Evolutionary conservation across 495 filamentous ascomycete species (phyloP), one percentile per base, ranked within the genome.

Genomic region (Paragyromitra xinjiangensis): DNA sequence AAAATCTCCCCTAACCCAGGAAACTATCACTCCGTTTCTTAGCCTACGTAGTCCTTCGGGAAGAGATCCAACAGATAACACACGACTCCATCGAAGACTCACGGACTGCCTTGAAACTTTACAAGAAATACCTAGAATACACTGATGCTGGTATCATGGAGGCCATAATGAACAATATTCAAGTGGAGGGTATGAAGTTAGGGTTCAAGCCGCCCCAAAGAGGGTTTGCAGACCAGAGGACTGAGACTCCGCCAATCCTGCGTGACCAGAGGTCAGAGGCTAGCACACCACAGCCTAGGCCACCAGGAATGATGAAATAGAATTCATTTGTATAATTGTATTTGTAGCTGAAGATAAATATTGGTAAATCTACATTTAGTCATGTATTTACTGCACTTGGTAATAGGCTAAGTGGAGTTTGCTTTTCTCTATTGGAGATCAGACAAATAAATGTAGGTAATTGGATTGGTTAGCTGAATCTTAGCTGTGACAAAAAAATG

Each of bases 1-100:
- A 2, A 3, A 34, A 34, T 24, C 34, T 37, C 90, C 12, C 11
- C 26, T 39, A 37, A 61, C 26, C 16, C 71, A 91, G 95, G 24
- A 93, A 93, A 81, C 88, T 99, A 0, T 92, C 90, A 56, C 88
- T 99, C 6, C 90, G 93, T 37, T 97, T 97, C 82, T 86, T 99
- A 9, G 93, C 95, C 5, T 94, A 92, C 90, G 89, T 89, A 26
- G 86, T 99, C 8, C 89, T 99, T 34, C 92, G 92, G 77, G 93
- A 97, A 82, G 91, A 92, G 74, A 97, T 99, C 74, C 95, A 99
- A 84, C 88, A 90, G 71, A 90, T 91, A 67, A 93, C 89, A 9
- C 95, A 99, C 82, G 96, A 99, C 83, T 92, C 90, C 0, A 94
- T 98, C 71, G 95, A 98, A 82, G 95, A 99, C 80, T 94, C 95